Percentiles rank a stretch among this genome's conserved stretches.
phyloP scores from a whole-genome alignment of 1,139 yeast genomes.

The Debaryomycetaceae sp. region DNA sequence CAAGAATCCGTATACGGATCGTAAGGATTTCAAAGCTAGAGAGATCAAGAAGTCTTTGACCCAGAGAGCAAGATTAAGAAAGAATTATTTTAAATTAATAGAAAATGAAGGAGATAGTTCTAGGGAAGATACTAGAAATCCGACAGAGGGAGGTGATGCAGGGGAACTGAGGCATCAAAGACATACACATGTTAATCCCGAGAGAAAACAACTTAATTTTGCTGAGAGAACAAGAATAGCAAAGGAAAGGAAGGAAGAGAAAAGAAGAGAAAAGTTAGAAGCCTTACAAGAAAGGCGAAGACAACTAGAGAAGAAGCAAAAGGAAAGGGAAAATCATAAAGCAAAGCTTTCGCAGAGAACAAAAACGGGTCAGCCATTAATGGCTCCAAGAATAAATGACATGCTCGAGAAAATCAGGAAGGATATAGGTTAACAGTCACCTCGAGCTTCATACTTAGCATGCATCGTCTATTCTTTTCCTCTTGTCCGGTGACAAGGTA shows the following conservation, averaged over 20 bases:
- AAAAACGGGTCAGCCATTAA: conserved; percentile 76
- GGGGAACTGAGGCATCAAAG: conserved; percentile 5
- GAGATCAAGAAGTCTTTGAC: conserved; percentile 76
- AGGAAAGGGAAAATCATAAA: conserved; percentile 42
- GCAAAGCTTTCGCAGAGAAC: conserved; percentile 58
- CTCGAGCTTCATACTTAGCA: neutral
- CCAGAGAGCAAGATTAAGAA: conserved; percentile 81
- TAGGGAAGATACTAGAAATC: conserved; percentile 35
- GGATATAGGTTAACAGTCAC: conserved; percentile 19
- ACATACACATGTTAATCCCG: conserved; percentile 13
- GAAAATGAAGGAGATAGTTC: conserved; percentile 27
- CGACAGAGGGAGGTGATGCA: conserved; percentile 5
- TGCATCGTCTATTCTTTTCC: neutral
- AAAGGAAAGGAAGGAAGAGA: conserved; percentile 40
- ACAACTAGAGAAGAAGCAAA: conserved; percentile 18
- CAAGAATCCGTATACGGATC: conserved; percentile 32
- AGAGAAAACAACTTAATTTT: conserved; percentile 24
- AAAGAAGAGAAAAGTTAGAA: conserved; percentile 28
- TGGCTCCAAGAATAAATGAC: conserved; percentile 85
- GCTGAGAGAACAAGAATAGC: conserved; percentile 48
- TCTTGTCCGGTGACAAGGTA: neutral
- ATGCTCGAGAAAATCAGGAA: conserved; percentile 72
- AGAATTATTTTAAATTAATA: conserved; percentile 74
- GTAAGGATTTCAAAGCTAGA: conserved; percentile 38
- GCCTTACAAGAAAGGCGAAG: conserved; percentile 22